Evolutionary conservation across 192 early-diverging fungal species (phyloP), one percentile per base, ranked within the genome.

Genomic region (Rhizophagus prolifer): DNA sequence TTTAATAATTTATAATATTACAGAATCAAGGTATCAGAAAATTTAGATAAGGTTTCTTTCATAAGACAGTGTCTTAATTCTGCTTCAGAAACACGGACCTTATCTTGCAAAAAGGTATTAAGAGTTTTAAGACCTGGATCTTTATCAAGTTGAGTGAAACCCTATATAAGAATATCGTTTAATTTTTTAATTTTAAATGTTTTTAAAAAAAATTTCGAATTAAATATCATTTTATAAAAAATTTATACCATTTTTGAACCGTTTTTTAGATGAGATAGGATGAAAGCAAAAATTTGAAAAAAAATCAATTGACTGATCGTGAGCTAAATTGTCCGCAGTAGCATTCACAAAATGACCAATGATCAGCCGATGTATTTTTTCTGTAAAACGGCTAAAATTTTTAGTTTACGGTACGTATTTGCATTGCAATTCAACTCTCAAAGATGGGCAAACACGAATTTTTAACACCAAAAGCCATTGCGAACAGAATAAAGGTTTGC

Each of bases 401-500:
- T n/a, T n/a, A n/a, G n/a, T n/a, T n/a, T n/a, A n/a, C n/a, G n/a
- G n/a, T n/a, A 34, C 31, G 31, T 34, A 34, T 34, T 34, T 34
- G 31, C 31, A n/a, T n/a, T 31, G 4, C 31, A 2, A n/a, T 31
- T 31, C 31, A 54, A 21, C 16, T 64, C 19, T 68, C 34, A 28
- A 72, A 25, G 10, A 90, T 90, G 88, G 82, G 79, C 19, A 90
- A 90, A 65, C 86, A 86, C 77, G 85, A 88, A 54, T 88, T 90
- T 61, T 80, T 92, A 77, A 90, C 90, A 8, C 88, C 92, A 23
- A 93, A 94, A 82, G 91, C 90, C 10, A 91, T 94, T 46, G 91
- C 91, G 70, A 94, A 93, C 85, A 80, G 91, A 26, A 94, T 94
- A 72, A 94, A 76, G 58, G 74, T 76, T 66, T 67, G 50, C 16